These are phyloP conservation scores for Selenicereus undatus DNA, from an alignment of 148 eudicot genomes.

Conservation along the genomic window DNA sequence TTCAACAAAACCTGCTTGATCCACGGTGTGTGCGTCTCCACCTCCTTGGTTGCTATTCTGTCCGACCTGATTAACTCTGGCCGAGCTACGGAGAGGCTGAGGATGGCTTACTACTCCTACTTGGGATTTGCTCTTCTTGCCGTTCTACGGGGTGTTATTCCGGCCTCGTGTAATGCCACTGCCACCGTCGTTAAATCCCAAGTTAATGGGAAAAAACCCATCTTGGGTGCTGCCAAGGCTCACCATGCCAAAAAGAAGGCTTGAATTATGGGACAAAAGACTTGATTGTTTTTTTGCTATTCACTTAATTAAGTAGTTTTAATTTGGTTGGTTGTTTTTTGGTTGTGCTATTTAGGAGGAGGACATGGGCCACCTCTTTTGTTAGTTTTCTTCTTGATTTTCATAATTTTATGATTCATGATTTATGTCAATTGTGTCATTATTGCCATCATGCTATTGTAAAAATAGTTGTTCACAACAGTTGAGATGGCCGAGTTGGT, in stretches of 20 bases:
- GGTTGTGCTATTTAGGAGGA: too few species aligned
- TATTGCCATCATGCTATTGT: too few species aligned
- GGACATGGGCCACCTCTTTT: not conserved
- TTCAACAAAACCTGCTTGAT: slow-evolving; percentile 42
- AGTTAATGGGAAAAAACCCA: not conserved
- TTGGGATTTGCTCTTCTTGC: slow-evolving; percentile 5
- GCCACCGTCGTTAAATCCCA: not conserved
- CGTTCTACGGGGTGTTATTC: not conserved
- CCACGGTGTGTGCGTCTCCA: slow-evolving; percentile 34
- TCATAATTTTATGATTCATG: not conserved
- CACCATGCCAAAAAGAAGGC: not conserved
- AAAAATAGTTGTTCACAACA: too few species aligned
- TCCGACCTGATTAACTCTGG: not conserved
- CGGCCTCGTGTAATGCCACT: not conserved
- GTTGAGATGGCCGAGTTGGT: slow-evolving; percentile 99
- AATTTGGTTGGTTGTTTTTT: not conserved
- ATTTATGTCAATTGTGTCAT: too few species aligned
- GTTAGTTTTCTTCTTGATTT: not conserved
- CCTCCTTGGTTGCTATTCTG: slow-evolving; percentile 33
- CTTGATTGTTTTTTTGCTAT: not conserved
- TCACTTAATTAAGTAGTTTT: not conserved
- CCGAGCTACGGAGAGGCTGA: not conserved
- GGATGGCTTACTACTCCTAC: not conserved
- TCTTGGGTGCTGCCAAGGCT: not conserved
- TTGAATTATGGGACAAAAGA: not conserved